phyloP scores from a whole-genome alignment of 73 alveolate genomes.

The Uronychia setigera region DNA sequence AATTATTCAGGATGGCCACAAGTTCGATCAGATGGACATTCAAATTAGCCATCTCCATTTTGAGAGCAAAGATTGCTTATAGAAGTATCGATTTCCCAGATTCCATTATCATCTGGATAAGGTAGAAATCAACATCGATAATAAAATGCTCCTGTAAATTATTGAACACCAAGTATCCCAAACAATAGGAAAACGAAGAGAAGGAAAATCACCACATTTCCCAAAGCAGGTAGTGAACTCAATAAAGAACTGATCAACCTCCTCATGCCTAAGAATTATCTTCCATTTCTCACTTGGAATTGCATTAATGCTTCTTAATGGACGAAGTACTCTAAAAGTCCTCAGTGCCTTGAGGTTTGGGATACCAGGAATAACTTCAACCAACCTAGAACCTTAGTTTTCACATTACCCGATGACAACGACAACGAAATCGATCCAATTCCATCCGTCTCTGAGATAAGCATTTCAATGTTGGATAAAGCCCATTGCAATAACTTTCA shows the following conservation, averaged over 20 bases:
- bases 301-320: constrained; percentile 68
- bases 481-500: constrained; percentile 72
- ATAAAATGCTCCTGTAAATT: constrained; percentile 66
- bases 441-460: constrained; percentile 79
- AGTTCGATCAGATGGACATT: constrained; percentile 15
- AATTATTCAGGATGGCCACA: constrained; percentile 7
- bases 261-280: constrained; percentile 52
- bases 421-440: constrained; percentile 69
- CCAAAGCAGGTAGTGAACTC: constrained; percentile 68
- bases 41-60: constrained; percentile 31
- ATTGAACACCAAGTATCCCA: constrained; percentile 76
- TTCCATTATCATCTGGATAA: constrained; percentile 19
- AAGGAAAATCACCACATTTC: constrained; percentile 58
- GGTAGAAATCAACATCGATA: constrained; percentile 55
- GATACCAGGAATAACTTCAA: constrained; percentile 36
- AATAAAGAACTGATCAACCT: constrained; percentile 56
- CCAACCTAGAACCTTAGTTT: constrained; percentile 30
- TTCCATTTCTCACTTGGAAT: constrained; percentile 60
- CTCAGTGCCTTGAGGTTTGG: constrained; percentile 30
- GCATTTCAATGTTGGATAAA: constrained; percentile 38
- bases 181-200: constrained; percentile 64
- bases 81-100: constrained; percentile 17
- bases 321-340: constrained; percentile 69
- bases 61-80: not conserved
- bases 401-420: constrained; percentile 71